Evolutionary conservation across 2,329 filamentous ascomycete species (phyloP), one percentile per base, ranked within the genome.

Genomic region (Phoma sp.): DNA sequence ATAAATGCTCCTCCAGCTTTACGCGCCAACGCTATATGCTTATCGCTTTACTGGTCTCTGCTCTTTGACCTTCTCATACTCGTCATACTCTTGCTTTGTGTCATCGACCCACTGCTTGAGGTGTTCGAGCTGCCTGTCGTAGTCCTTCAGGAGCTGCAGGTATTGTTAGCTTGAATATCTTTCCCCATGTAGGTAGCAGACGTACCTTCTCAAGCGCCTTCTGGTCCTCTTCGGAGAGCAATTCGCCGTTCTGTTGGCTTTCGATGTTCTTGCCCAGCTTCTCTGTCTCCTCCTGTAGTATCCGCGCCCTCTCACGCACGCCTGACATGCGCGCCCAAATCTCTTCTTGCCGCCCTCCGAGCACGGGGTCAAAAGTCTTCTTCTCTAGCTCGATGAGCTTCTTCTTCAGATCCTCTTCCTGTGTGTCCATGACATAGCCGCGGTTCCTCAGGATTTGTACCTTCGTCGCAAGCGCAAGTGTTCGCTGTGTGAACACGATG

Each of bases 311-410:
- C 58, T 90, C 89, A 61, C 89, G 82, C 43, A 95, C 79, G 33
- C 88, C 84, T 43, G 92, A 88, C 77, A 95, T 84, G 40, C 91
- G 81, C 61, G 90, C 92, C 91, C 91, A 95, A 39, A 95, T 86
- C 78, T 95, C 91, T 75, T 95, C 91, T 70, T 91, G 88, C 62
- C 90, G 81, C 2, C 90, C 90, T 33, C 85, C 84, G 51, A 94
- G 82, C 7, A 87, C 87, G 7, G 91, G 91, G 68, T 95, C 91
- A 61, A 87, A 86, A 25, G 92, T 85, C 45, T 82, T 81, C 68
- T 85, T 85, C 72, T 93, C 89, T 54, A 95, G 78, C 22, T 79
- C 81, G 67, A 87, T 79, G 55, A 96, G 80, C 72, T 90, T 89
- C 64, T 86, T 85, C 74, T 88, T 87, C 40, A 96, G 74, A 62